Base-by-base conservation (phyloP, 2,329 filamentous ascomycete species). In the Rutstroemia sp. region DNA sequence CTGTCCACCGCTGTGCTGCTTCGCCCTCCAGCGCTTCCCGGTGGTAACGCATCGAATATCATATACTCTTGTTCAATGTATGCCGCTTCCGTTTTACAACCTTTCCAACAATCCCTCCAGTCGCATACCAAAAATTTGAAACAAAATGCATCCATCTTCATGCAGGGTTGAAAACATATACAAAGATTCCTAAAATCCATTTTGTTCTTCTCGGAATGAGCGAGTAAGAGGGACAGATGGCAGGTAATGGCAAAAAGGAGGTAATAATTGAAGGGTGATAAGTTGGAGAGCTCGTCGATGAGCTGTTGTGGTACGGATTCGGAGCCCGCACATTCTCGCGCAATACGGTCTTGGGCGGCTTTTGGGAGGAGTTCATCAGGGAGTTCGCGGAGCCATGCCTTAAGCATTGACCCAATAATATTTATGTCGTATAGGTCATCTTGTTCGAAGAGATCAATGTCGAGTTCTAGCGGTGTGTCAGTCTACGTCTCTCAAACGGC, bases 181-280 rank as follows among this genome's bases (percentile, higher is more conserved):
- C 91, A 95, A 23, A 97, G 77, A 63, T 96, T 96, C 68, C 90
- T 85, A 70, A 92, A 96, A 69, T 95, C 90, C 92, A 97, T 97
- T 76, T 95, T 96, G 80, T 96, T 97, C 76, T 92, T 92, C 62
- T 95, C 90, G 23, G 91, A 88, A 71, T 95, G 92, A 1, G 90
- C 91, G 64, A 96, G 85, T 9, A 97, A 80, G 25, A 96, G 80
- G 66, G 91, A 96, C 49, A 97, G 84, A 67, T 97, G 92, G 72
- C 92, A 96, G 37, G 92, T 97, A 65, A 96, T 96, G 66, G 92
- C 92, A 70, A 97, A 97, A 5, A 97, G 83, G 14, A 97, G 86
- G 69, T 97, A 96, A 74, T 97, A 97, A 74, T 96, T 95, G 77
- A 94, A 96, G 0, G 92, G 92, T 6, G 92, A 89, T n/a, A 97